phyloP scores from a whole-genome alignment of 2,329 filamentous ascomycete species.

The Cercospora sp. region DNA sequence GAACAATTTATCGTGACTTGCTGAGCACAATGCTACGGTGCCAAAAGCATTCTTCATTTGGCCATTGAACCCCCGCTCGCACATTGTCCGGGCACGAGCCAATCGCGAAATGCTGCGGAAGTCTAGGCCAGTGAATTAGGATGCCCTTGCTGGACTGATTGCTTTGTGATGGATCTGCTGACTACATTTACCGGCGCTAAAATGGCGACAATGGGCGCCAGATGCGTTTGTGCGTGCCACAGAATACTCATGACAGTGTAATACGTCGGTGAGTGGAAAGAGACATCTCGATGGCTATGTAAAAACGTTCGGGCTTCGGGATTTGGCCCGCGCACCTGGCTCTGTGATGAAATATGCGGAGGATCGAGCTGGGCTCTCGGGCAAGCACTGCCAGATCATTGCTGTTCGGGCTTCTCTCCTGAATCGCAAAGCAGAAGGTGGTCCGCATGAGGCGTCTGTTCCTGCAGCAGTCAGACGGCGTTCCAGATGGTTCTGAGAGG shows the following conservation, averaged over 20 bases:
- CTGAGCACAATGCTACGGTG: background rate
- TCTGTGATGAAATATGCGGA: background rate
- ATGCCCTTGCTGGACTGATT: background rate
- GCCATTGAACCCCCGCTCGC: background rate
- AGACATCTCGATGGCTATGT: background rate
- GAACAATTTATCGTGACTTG: background rate
- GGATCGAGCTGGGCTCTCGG: background rate
- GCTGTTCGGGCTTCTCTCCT: background rate
- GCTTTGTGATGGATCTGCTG: background rate
- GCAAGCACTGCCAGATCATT: background rate
- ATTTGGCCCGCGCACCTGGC: background rate
- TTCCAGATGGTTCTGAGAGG: background rate
- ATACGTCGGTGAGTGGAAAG: background rate
- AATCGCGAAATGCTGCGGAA: background rate
- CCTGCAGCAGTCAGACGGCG: conserved; percentile 4
- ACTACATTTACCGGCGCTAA: background rate
- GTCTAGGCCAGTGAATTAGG: background rate
- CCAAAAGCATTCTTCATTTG: background rate
- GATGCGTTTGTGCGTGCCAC: background rate
- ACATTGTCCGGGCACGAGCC: background rate
- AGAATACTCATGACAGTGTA: background rate
- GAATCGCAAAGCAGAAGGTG: background rate
- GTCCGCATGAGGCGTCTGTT: background rate
- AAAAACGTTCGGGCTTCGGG: background rate
- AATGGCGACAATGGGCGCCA: background rate